phyloP scores from a whole-genome alignment of 2,329 filamentous ascomycete species.

The Periconia macrospinosa region DNA sequence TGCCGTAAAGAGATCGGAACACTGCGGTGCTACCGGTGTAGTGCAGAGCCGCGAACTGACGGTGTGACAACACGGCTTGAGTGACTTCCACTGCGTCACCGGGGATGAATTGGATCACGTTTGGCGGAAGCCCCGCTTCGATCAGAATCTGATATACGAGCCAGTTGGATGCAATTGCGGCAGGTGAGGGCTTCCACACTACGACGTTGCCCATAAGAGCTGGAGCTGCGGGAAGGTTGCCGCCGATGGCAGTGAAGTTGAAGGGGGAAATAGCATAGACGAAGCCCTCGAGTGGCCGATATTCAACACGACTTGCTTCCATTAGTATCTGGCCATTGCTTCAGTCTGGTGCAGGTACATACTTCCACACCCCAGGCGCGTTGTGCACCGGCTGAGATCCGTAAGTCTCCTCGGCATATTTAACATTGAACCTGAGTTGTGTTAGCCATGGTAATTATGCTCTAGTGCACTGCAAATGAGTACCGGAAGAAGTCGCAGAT shows the following conservation, averaged over 20 bases:
- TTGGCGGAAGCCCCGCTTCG: constrained; percentile 84
- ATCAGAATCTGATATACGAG: constrained; percentile 86
- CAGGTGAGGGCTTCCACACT: constrained; percentile 94
- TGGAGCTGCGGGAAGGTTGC: constrained; percentile 80
- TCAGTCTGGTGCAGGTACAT: constrained; percentile 20
- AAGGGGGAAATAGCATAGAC: constrained; percentile 94
- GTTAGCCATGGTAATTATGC: constrained; percentile 3
- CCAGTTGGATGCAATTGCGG: constrained; percentile 87
- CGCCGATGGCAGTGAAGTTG: constrained; percentile 96
- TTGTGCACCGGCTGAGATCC: constrained; percentile 84
- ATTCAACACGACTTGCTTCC: constrained; percentile 68
- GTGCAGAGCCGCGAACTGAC: constrained; percentile 85
- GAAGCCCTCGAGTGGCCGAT: constrained; percentile 89
- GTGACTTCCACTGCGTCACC: constrained; percentile 86
- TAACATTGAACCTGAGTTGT: constrained; percentile 73
- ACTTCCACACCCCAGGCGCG: constrained; percentile 84
- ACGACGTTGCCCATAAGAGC: constrained; percentile 93
- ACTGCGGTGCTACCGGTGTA: constrained; percentile 93
- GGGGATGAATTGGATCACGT: constrained; percentile 92
- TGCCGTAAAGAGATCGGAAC: constrained; percentile 84
- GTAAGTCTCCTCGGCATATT: constrained; percentile 91
- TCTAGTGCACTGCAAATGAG: not conserved
- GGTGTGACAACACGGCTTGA: constrained; percentile 72
- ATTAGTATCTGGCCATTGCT: constrained; percentile 17
- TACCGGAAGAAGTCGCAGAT: constrained; percentile 83